Evolutionary conservation across 768 basidiomycete genomes (phyloP).

Genomic region (Chalciporus sphaerocephalus): DNA sequence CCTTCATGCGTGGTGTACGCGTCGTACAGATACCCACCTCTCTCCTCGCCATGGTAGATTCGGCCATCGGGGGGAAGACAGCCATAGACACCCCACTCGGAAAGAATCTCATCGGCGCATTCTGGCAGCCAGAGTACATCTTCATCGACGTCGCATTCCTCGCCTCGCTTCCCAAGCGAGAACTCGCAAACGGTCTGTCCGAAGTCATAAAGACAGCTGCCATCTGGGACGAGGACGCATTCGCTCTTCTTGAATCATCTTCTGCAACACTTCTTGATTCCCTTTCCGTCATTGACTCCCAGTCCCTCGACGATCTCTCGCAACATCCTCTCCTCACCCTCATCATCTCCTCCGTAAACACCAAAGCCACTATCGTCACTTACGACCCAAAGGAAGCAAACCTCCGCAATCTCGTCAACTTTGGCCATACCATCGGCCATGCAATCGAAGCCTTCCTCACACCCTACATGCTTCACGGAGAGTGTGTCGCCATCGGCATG

Average conservation of each 20-base stretch:
- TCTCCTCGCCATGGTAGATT: constrained; percentile 97
- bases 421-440: constrained; percentile 97
- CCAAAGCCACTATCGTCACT: constrained; percentile 96
- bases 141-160: constrained; percentile 98
- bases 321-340: constrained; percentile 88
- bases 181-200: constrained; percentile 99
- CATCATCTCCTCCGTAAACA: constrained; percentile 88
- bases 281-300: constrained; percentile 55
- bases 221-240: constrained; percentile 94
- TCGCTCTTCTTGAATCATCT: constrained; percentile 81
- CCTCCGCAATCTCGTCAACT: constrained; percentile 97
- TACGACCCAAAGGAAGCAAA: constrained; percentile 96
- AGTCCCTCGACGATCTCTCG: constrained; percentile 59
- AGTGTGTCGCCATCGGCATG: constrained; percentile 95
- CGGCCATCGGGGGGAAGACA: constrained; percentile 95
- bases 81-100: constrained; percentile 99
- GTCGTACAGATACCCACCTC: constrained; percentile 97
- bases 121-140: constrained; percentile 97
- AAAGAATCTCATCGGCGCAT: constrained; percentile 97
- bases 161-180: constrained; percentile 84
- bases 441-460: constrained; percentile 96
- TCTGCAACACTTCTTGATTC: constrained; percentile 83
- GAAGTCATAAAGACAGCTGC: constrained; percentile 99
- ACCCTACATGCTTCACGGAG: constrained; percentile 91
- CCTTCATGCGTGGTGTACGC: constrained; percentile 96